phyloP scores from a whole-genome alignment of 345 rosid genomes.

The Anacardium occidentale region DNA sequence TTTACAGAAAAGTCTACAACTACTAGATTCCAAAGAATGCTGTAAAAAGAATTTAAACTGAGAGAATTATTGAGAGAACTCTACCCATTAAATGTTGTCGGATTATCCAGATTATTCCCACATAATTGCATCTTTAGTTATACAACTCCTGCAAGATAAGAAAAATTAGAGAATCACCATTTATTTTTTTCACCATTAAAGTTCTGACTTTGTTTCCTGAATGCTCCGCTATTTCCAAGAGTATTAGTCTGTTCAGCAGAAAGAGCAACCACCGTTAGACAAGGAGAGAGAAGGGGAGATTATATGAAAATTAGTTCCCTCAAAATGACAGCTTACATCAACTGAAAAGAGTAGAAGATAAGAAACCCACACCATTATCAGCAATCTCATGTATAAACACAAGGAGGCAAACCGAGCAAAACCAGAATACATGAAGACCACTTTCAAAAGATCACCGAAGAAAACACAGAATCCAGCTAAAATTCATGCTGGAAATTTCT shows the following conservation, averaged over 20 bases:
- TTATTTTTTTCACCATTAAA: slow-evolving; percentile 5
- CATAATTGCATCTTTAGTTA: neutral
- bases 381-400: neutral
- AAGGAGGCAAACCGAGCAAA: too few species aligned
- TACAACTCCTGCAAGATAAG: slow-evolving; percentile 1
- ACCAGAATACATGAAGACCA: too few species aligned
- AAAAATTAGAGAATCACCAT: neutral
- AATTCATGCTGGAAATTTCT: too few species aligned
- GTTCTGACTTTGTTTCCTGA: neutral
- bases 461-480: too few species aligned
- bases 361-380: neutral
- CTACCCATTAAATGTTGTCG: neutral
- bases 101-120: slow-evolving; percentile 5
- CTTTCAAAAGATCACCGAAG: too few species aligned
- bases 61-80: slow-evolving; percentile 6
- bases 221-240: slow-evolving; percentile 1
- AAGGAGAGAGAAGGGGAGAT: neutral
- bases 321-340: neutral
- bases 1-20: slow-evolving; percentile 8
- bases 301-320: neutral
- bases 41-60: neutral
- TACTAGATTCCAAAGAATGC: slow-evolving; percentile 10
- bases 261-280: neutral
- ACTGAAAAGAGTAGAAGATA: neutral
- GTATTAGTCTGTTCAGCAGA: slow-evolving; percentile 1